Evolutionary conservation across 2,329 filamentous ascomycete genomes (phyloP), one percentile per base, ranked within the genome.

Genomic region (Xylariaceae sp.): DNA sequence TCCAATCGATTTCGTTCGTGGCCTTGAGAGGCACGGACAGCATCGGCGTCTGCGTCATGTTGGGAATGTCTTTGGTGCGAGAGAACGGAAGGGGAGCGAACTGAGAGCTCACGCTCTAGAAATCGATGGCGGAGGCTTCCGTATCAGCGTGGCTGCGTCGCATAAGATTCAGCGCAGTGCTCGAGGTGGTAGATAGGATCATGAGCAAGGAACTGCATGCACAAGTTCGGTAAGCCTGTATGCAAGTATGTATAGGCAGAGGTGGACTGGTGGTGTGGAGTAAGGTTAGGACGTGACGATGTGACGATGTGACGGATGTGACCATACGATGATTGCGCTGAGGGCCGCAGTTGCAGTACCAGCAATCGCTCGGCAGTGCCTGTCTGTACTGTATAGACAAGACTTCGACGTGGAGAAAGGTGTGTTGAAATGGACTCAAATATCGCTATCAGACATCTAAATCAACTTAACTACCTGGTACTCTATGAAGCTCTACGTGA

Each of bases 1-100:
- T 76, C 92, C 92, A 98, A 75, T 98, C 92, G 61, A 98, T 94
- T 71, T 98, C 92, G 73, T 89, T 95, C 50, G 92, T 98, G 38
- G 77, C 77, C 78, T 85, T 97, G 57, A 96, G 76, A 61, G 90
- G 90, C 74, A 83, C 83, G 55, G 88, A 94, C 55, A 97, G 83
- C 90, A 97, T 97, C 47, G 89, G 89, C 52, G 88, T 82, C 70
- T 94, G 85, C 63, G 85, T 76, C 83, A 87, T 88, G 54, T 38
- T 43, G 49, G 43, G 41, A 34, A 30, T 13, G 24, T 39, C 29
- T 31, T 44, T 28, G 34, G 9, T 35, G 19, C 34, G 31, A 36
- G 34, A 42, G 35, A 34, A 33, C 35, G 31, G 32, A 28, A 30
- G 31, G 38, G 15, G 30, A 31, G 34, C 23, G 19, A 39, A 34